Base-by-base conservation (phyloP, 2,329 filamentous ascomycete species). In the Sphaerulina populicola region DNA sequence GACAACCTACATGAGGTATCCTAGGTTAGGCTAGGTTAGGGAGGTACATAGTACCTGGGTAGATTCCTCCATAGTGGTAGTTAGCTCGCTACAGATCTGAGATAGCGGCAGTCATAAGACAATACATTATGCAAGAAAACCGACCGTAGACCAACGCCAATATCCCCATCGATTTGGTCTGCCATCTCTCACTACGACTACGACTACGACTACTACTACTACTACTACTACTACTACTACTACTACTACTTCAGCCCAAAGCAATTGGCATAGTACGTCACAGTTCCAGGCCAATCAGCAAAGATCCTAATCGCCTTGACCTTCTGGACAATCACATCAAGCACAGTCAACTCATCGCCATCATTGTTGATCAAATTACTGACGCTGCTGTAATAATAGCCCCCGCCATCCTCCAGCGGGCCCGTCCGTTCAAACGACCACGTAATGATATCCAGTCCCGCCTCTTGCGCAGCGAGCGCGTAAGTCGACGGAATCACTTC, bases 251-350 rank as follows among this genome's bases (percentile, higher is more conserved):
- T 29, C 54, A 58, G 45, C 1, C 70, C 76, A 57, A 86, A 80
- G 68, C 83, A 87, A 61, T 85, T 87, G 57, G 82, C 83, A 66
- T 85, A 87, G 58, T 83, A 86, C 0, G 81, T 84, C 6, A 80
- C 76, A 0, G 82, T 84, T 9, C 80, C 78, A 12, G 78, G 77
- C 84, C 83, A 87, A 64, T 87, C 84, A 3, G 77, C 77, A 60
- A 87, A 87, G 55, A 87, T 74, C 4, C 74, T 81, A 29, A 70
- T 66, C 11, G 84, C 77, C 0, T 77, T 77, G 8, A 86, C 77
- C 59, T 86, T 69, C 57, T 75, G 71, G 2, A 73, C 77, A 53
- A 88, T 68, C 1, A 84, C 80, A 58, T 87, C 77, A 35, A 87
- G 64, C n/a, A 86, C 72, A 23, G 74, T 77, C 62, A 78, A 86